Evolutionary conservation across 176 grass and related monocot species (phyloP), one percentile per base, ranked within the genome.

Genomic region (Aegilops longissima): DNA sequence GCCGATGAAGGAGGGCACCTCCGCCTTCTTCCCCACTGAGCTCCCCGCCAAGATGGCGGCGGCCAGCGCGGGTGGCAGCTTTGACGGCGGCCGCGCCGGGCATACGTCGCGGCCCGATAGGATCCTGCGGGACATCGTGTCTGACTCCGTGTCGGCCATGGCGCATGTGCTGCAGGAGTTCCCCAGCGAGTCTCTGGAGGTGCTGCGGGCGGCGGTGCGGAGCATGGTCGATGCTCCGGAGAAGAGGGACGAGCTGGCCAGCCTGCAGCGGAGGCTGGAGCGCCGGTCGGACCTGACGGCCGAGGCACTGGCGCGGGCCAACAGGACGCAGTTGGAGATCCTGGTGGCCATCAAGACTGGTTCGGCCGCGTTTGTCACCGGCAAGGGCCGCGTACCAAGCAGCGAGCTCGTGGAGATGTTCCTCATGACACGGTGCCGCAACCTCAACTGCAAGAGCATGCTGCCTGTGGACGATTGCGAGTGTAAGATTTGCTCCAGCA

Each of bases 381-480:
- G 94, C 12, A 99, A 96, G 74, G 84, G 78, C 38, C 85, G 85
- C 1, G 81, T 94, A 13, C 88, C 97, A 1, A 81, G 84, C 66
- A 89, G 82, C 12, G 97, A 99, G 76, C 87, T 99, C 12, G 94
- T 90, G 36, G 97, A 99, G 85, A 99, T 99, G 88, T 97, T 93
- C 80, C 86, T 93, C 14, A 44, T 93, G 75, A 91, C 66, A 8
- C 92, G 92, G 39, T 99, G 97, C 92, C 88, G 84, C 42, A 99
- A 99, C 85, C 2, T 96, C 62, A 93, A 88, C 56, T 99, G 97
- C 83, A 96, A 99, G 87, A 92, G 66, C 18, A 8, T 27, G 23
- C 67, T 99, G 44, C 97, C 97, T 5, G 90, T 99, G 44, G 97
- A 99, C 18, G 94, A 99, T 39, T 99, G 97, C 20, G 97, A 93